phyloP scores from a whole-genome alignment of 2,329 filamentous ascomycete species.

The Sordariomycetes sp. region DNA sequence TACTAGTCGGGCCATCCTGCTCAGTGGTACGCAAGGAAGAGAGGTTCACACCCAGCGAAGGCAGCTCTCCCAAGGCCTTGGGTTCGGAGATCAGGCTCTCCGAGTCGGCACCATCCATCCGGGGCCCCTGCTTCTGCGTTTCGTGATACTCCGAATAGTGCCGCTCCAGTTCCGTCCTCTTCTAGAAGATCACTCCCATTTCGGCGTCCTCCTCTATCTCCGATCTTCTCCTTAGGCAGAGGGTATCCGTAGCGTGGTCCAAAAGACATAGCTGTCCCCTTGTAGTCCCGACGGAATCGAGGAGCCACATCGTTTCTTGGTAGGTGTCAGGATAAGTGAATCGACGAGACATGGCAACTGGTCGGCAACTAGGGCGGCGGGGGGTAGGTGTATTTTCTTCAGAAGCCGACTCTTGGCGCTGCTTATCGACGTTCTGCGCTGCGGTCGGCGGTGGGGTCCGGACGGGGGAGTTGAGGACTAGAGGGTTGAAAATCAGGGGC shows the following conservation, averaged over 20 bases:
- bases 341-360: background rate
- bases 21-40: background rate
- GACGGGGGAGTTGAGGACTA: background rate
- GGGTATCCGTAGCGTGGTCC: background rate
- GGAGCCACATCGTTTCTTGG: background rate
- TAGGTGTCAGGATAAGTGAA: conserved; percentile 1
- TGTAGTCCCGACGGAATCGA: background rate
- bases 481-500: background rate
- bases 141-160: background rate
- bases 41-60: background rate
- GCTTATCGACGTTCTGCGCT: background rate
- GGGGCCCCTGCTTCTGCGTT: background rate
- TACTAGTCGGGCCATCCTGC: background rate
- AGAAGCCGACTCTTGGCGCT: background rate
- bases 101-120: background rate
- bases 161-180: background rate
- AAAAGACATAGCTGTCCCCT: background rate
- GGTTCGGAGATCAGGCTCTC: background rate
- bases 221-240: background rate
- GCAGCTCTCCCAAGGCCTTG: background rate
- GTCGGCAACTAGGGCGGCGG: background rate
- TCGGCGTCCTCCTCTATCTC: background rate
- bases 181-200: background rate
- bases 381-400: background rate
- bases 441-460: background rate